Conservation (phyloP, 352 stramenopile genomes). For the Phytopythium helicoides region DNA sequence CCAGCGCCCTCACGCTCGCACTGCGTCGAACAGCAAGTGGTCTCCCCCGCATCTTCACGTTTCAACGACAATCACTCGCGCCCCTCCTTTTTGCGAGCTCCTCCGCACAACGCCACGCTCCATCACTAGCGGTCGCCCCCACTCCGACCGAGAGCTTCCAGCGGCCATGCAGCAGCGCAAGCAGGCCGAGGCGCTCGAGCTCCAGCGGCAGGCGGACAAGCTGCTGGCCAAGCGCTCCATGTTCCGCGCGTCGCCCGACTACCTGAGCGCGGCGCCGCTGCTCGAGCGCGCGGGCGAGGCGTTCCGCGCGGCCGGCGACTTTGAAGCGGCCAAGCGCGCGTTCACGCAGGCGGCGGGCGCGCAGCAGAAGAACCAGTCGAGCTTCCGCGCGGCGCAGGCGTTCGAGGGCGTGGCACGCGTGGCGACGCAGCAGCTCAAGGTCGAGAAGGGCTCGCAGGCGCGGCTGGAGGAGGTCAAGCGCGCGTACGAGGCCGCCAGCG, state of each 20-base stretch:
- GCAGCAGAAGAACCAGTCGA: slow-evolving; percentile 71
- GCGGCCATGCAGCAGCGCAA: slow-evolving; percentile 46
- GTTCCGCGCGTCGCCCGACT: slow-evolving; percentile 71
- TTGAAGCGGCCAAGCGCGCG: slow-evolving; percentile 53
- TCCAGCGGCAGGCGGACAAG: slow-evolving; percentile 60
- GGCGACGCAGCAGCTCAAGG: slow-evolving; percentile 63
- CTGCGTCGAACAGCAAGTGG: too few species aligned
- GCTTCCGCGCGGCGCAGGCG: slow-evolving; percentile 70
- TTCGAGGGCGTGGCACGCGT: slow-evolving; percentile 79
- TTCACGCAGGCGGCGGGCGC: slow-evolving; percentile 57
- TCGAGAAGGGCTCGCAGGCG: slow-evolving; percentile 35
- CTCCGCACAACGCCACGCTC: too few species aligned
- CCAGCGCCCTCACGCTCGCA: too few species aligned
- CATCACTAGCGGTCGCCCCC: too few species aligned
- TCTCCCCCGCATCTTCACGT: too few species aligned
- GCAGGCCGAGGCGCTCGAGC: slow-evolving; percentile 43
- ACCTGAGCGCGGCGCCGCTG: slow-evolving; percentile 60
- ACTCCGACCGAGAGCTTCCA: too few species aligned
- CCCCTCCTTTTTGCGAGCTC: too few species aligned
- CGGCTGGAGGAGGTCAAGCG: slow-evolving; percentile 46
- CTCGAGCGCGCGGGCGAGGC: slow-evolving; percentile 74
- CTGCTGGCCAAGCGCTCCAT: slow-evolving; percentile 46
- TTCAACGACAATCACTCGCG: too few species aligned
- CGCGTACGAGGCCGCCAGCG: slow-evolving; percentile 60
- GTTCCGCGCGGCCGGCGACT: slow-evolving; percentile 62